phyloP scores from a whole-genome alignment of 2,329 filamentous ascomycete species.

The Bipolaris zeicola region DNA sequence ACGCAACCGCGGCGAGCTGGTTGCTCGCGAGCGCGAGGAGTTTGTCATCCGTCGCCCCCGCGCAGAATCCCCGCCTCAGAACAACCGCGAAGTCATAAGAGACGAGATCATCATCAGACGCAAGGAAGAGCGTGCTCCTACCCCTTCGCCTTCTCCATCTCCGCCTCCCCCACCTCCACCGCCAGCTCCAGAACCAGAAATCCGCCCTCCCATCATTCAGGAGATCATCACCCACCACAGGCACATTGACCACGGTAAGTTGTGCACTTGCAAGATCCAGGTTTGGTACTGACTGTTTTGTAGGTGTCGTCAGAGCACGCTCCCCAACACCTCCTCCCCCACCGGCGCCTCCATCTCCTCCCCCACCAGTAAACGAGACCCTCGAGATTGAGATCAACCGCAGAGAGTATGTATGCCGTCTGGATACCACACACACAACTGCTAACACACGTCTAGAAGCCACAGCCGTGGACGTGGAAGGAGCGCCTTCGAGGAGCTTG shows the following conservation, averaged over 20 bases:
- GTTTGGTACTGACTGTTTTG: conserved; percentile 11
- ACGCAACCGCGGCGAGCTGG: conserved; percentile 41
- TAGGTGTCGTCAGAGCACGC: conserved; percentile 54
- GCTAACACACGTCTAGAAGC: conserved; percentile 31
- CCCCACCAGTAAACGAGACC: conserved; percentile 56
- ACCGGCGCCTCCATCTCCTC: conserved; percentile 49
- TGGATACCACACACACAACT: background rate
- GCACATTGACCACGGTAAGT: conserved; percentile 83
- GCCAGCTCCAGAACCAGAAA: conserved; percentile 67
- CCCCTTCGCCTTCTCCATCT: conserved; percentile 59
- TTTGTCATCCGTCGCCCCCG: conserved; percentile 49
- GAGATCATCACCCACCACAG: conserved; percentile 89
- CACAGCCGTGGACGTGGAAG: conserved; percentile 53
- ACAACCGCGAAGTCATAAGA: conserved; percentile 45
- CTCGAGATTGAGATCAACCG: conserved; percentile 63
- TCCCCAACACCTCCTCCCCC: conserved; percentile 58
- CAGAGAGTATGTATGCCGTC: conserved; percentile 49
- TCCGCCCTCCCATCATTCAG: conserved; percentile 80
- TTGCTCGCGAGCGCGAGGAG: conserved; percentile 50
- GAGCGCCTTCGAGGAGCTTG: conserved; percentile 61
- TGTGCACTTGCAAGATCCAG: background rate
- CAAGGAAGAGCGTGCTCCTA: conserved; percentile 54
- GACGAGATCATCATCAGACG: conserved; percentile 54
- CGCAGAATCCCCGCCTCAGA: conserved; percentile 42
- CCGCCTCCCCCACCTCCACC: conserved; percentile 53